These are phyloP conservation scores for Solanum lignicaule DNA, from an alignment of 257 asterid species.

Conservation along the genomic window DNA sequence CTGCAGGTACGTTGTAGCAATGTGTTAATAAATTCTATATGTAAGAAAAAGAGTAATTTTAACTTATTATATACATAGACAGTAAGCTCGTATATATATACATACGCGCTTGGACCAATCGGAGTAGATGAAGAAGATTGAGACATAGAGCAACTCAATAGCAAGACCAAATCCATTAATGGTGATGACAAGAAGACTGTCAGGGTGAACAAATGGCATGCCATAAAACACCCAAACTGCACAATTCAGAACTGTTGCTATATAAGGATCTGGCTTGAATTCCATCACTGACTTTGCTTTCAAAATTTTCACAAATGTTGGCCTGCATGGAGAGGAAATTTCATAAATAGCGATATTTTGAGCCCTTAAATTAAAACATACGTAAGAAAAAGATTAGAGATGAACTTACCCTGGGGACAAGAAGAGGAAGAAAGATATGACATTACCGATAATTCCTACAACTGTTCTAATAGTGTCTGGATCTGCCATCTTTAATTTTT, in stretches of 20 bases:
- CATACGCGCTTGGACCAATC: slow-evolving; percentile 41
- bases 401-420: slow-evolving; percentile 43
- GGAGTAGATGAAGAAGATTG: slow-evolving; percentile 38
- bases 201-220: slow-evolving; percentile 53
- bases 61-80: background rate
- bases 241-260: slow-evolving; percentile 50
- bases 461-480: slow-evolving; percentile 19
- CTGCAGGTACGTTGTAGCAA: background rate
- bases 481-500: slow-evolving; percentile 5
- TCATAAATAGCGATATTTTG: background rate
- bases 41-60: background rate
- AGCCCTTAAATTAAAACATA: background rate
- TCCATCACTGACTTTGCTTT: slow-evolving; percentile 40
- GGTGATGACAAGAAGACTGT: slow-evolving; percentile 50
- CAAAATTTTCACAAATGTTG: slow-evolving; percentile 40
- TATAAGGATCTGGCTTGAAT: slow-evolving; percentile 39
- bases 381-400: background rate
- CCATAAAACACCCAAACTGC: slow-evolving; percentile 66
- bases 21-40: background rate
- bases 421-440: slow-evolving; percentile 45
- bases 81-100: background rate
- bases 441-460: slow-evolving; percentile 52
- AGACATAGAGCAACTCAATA: slow-evolving; percentile 25
- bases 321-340: background rate
- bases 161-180: slow-evolving; percentile 46